phyloP scores from a whole-genome alignment of 2,329 filamentous ascomycete species.

The Beauveria sp. region DNA sequence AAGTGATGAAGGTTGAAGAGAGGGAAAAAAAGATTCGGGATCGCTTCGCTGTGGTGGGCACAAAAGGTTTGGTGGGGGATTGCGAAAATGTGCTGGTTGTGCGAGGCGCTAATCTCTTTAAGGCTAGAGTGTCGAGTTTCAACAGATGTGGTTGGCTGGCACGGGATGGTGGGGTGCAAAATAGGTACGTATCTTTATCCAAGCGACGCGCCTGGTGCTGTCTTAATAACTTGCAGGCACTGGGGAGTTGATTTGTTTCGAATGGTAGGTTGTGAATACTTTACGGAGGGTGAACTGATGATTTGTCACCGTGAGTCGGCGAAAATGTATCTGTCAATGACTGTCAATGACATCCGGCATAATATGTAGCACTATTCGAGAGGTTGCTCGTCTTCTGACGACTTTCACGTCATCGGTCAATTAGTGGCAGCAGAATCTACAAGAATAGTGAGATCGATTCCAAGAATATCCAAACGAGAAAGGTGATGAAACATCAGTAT shows the following conservation, averaged over 20 bases:
- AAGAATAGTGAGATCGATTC: too few species aligned
- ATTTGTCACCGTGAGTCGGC: too few species aligned
- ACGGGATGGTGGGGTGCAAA: background rate
- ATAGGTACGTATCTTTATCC: background rate
- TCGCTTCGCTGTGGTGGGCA: background rate
- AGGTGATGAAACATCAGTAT: too few species aligned
- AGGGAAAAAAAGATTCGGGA: constrained; percentile 10
- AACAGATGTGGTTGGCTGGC: background rate
- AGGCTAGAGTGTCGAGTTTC: background rate
- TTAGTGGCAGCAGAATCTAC: too few species aligned
- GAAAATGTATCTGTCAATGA: too few species aligned
- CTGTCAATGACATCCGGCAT: too few species aligned
- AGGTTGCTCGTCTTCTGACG: background rate
- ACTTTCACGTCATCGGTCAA: background rate
- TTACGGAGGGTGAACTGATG: too few species aligned
- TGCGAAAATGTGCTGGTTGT: constrained; percentile 9
- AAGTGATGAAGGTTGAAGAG: constrained; percentile 58
- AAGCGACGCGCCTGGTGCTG: background rate
- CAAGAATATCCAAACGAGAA: too few species aligned
- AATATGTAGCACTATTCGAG: too few species aligned
- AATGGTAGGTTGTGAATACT: too few species aligned
- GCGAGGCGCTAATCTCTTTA: constrained; percentile 3
- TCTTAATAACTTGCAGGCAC: too few species aligned
- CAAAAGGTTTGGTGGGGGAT: constrained; percentile 9
- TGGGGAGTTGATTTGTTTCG: too few species aligned